Percentiles rank a stretch among this genome's conserved stretches.
Evolutionary conservation across 768 basidiomycete genomes (phyloP).

Genomic region (Mycena sanguinolenta): DNA sequence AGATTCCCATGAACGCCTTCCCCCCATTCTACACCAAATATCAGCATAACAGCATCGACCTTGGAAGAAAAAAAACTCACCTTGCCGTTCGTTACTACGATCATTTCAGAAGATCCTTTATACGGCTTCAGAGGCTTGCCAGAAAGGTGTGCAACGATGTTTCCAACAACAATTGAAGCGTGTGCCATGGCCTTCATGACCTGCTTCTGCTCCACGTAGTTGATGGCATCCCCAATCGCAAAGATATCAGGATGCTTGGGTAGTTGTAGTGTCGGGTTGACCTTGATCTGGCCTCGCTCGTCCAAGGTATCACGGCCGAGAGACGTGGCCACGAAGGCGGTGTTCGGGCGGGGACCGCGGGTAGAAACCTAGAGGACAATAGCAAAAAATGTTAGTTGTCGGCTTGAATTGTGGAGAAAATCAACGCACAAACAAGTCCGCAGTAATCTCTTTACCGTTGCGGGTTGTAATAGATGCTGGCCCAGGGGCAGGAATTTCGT

Average conservation of each 20-base stretch:
- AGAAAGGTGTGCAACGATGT: conserved; percentile 54
- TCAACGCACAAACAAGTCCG: conserved; percentile 70
- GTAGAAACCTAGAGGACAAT: conserved; percentile 47
- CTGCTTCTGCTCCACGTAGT: conserved; percentile 69
- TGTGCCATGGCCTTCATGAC: conserved; percentile 61
- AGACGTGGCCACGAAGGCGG: conserved; percentile 60
- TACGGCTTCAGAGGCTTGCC: conserved; percentile 54
- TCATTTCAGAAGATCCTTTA: conserved; percentile 64
- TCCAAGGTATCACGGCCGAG: conserved; percentile 52
- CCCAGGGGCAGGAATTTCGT: conserved; percentile 56
- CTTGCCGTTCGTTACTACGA: conserved; percentile 67
- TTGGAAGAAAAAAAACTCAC: conserved; percentile 45
- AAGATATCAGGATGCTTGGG: conserved; percentile 62
- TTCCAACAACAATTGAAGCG: conserved; percentile 56
- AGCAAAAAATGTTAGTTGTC: background rate
- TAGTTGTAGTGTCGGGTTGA: conserved; percentile 66
- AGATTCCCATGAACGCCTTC: conserved; percentile 51
- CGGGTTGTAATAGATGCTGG: conserved; percentile 59
- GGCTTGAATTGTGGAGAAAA: background rate
- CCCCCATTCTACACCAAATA: conserved; percentile 52
- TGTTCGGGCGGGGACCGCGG: conserved; percentile 63
- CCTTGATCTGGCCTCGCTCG: conserved; percentile 55
- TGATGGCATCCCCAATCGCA: conserved; percentile 70
- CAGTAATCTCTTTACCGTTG: conserved; percentile 61
- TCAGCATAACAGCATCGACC: background rate